A percentile compares a stretch with the other conserved stretches of the same genome.
These are phyloP conservation scores for Pyrus hybrid DNA, from an alignment of 331 rosid species.

Conservation along the genomic window DNA sequence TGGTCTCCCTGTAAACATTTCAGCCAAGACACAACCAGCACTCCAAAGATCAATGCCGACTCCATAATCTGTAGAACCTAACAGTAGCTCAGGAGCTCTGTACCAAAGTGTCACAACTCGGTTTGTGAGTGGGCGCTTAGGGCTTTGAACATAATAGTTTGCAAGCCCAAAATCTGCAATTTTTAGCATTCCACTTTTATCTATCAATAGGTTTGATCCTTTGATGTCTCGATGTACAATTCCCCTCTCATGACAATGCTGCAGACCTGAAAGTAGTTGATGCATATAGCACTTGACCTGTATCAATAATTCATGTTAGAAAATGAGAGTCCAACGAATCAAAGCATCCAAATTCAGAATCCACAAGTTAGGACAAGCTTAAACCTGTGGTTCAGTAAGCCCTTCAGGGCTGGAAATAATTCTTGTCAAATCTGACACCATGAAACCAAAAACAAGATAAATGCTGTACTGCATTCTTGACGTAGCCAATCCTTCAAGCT, in stretches of 20 bases:
- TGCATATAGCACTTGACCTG: conserved; percentile 84
- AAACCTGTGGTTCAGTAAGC: conserved; percentile 83
- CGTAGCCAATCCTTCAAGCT: conserved; percentile 77
- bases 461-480: conserved; percentile 82
- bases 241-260: conserved; percentile 76
- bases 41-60: conserved; percentile 87
- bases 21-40: conserved; percentile 82
- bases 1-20: conserved; percentile 67
- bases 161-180: conserved; percentile 90
- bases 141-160: conserved; percentile 38
- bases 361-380: background rate
- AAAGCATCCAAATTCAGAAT: conserved; percentile 5
- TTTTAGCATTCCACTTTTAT: conserved; percentile 63
- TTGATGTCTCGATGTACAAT: conserved; percentile 78
- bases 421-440: conserved; percentile 67
- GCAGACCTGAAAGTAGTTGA: conserved; percentile 77
- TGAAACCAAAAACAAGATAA: conserved; percentile 78
- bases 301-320: conserved; percentile 23
- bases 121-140: conserved; percentile 50
- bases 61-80: conserved; percentile 68
- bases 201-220: conserved; percentile 76
- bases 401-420: conserved; percentile 39
- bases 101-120: conserved; percentile 93
- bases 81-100: conserved; percentile 74
- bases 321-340: conserved; percentile 10